Base-by-base conservation (phyloP, 2,329 filamentous ascomycete genomes). In the Sporothrix pseudoabietina region DNA sequence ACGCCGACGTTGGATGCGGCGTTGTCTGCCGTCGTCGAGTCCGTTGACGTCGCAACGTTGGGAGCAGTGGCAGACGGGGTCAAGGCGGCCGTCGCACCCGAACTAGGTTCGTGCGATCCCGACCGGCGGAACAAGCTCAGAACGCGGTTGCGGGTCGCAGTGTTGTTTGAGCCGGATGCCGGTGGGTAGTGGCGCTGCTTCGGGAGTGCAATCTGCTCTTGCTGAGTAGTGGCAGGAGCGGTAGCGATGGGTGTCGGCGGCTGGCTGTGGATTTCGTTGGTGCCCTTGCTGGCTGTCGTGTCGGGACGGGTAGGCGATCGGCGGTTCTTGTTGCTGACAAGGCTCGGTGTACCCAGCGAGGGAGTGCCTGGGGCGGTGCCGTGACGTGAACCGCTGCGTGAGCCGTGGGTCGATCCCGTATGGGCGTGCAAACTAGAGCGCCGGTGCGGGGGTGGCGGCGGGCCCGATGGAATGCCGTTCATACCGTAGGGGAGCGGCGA, bases 91-190 rank as follows among this genome's bases (percentile, higher is more conserved):
- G n/a, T 74, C 69, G 55, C 75, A 71, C 66, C 75, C 75, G 52
- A 75, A 19, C 47, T 76, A 49, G 70, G 72, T 65, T 77, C 78
- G 59, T 78, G 80, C 7, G 83, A 83, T 6, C 84, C 83, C 1
- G 86, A 87, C 39, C 87, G 83, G 4, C 85, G 83, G 78, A 88
- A 88, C 3, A 89, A 79, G 65, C 85, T 87, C 19, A 88, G 78
- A 1, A 84, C 84, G 6, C 84, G 35, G 9, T 83, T 83, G 9
- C 83, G 82, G 0, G 82, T 79, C 9, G 82, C 79, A 9, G 76
- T 77, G 72, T 72, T 86, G 80, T 69, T 69, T 5, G 71, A 22
- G n/a, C 83, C 81, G 0, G 83, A 78, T 3, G 86, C 83, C 0
- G 87, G 87, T 0, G 87, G 87, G 74, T 89, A 88, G 39, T 85